Conservation (phyloP, 768 basidiomycete species). For the Coprinellus micaceus region DNA sequence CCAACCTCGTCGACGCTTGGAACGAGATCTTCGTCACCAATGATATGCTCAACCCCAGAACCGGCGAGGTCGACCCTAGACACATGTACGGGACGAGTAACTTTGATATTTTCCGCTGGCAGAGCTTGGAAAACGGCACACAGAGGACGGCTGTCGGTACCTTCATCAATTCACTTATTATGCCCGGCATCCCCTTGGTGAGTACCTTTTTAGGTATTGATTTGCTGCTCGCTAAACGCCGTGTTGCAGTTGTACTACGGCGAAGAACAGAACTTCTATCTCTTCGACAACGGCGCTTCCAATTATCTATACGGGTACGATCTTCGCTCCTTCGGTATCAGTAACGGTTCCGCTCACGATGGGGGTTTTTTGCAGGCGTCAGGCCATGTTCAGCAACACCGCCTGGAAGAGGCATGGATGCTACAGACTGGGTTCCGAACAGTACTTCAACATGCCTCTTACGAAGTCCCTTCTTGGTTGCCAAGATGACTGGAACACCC, state of each 20-base stretch:
- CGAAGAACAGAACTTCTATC: slow-evolving; percentile 88
- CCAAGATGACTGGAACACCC: slow-evolving; percentile 84
- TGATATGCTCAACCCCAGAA: slow-evolving; percentile 76
- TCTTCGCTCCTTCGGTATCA: background rate
- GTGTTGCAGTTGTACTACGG: slow-evolving; percentile 72
- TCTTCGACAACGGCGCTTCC: slow-evolving; percentile 81
- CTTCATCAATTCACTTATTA: slow-evolving; percentile 74
- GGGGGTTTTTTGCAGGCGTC: slow-evolving; percentile 53
- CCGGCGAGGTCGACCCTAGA: slow-evolving; percentile 66
- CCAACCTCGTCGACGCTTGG: slow-evolving; percentile 87
- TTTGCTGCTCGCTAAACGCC: background rate
- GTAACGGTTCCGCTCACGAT: background rate
- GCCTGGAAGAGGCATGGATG: slow-evolving; percentile 96
- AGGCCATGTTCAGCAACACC: slow-evolving; percentile 79
- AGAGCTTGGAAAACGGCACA: slow-evolving; percentile 80
- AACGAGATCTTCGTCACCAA: slow-evolving; percentile 87
- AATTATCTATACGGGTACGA: slow-evolving; percentile 88
- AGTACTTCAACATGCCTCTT: slow-evolving; percentile 93
- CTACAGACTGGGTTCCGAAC: slow-evolving; percentile 83
- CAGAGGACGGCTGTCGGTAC: slow-evolving; percentile 71
- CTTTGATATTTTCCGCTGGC: slow-evolving; percentile 95
- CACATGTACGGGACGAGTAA: slow-evolving; percentile 94
- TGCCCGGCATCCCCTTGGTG: slow-evolving; percentile 85
- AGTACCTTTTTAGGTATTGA: slow-evolving; percentile 15
- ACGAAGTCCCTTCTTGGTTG: slow-evolving; percentile 79